These are phyloP conservation scores for Tylopilus orsonianus DNA, from an alignment of 1,284 basidiomycete genomes.

Conservation along the genomic window DNA sequence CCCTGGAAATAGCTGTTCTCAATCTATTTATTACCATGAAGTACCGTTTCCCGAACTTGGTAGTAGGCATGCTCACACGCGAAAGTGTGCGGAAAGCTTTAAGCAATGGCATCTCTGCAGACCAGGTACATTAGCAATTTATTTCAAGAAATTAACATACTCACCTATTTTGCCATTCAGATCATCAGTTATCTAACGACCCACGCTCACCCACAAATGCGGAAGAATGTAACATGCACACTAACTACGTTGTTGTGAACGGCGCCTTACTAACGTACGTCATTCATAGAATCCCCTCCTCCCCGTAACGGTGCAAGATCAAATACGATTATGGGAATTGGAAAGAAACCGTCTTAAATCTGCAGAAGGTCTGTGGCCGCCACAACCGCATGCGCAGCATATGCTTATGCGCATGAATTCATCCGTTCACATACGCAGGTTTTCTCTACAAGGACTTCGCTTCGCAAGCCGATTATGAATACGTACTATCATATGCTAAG, in stretches of 20 bases:
- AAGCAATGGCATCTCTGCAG: slow-evolving; percentile 92
- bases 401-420: slow-evolving; percentile 15
- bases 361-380: slow-evolving; percentile 65
- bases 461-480: slow-evolving; percentile 83
- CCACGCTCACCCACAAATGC: slow-evolving; percentile 98
- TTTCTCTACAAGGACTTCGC: slow-evolving; percentile 88
- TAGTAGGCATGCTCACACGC: slow-evolving; percentile 92
- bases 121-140: slow-evolving; percentile 64
- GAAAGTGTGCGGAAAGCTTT: slow-evolving; percentile 95
- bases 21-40: slow-evolving; percentile 93
- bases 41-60: slow-evolving; percentile 94
- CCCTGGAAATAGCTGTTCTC: slow-evolving; percentile 93
- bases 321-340: slow-evolving; percentile 96
- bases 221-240: slow-evolving; percentile 69
- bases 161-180: slow-evolving; percentile 40
- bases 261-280: slow-evolving; percentile 19
- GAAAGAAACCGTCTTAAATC: slow-evolving; percentile 92
- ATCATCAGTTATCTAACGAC: slow-evolving; percentile 94
- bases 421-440: slow-evolving; percentile 46
- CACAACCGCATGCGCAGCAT: slow-evolving; percentile 19
- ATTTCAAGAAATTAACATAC: slow-evolving; percentile 13
- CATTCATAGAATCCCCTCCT: slow-evolving; percentile 75
- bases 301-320: slow-evolving; percentile 96
- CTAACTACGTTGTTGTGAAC: slow-evolving; percentile 9
- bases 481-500: slow-evolving; percentile 84